These are phyloP conservation scores for Lipomyces sp. DNA, from an alignment of 805 yeast genomes.

Conservation along the genomic window DNA sequence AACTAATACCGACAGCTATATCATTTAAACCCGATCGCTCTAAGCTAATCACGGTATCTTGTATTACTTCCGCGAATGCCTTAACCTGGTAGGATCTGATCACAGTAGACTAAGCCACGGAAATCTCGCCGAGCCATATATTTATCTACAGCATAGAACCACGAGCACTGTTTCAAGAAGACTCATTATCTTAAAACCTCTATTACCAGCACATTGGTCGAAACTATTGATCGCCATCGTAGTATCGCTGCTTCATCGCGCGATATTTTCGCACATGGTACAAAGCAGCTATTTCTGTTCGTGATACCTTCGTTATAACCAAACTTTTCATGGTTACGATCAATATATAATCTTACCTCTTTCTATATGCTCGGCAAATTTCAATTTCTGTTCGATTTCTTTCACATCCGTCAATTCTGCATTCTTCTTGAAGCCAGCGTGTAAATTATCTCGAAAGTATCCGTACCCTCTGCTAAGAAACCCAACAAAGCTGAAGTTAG, in stretches of 20 bases:
- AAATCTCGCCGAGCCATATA: too few relatives aligned
- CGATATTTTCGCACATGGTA: slow-evolving; percentile 47
- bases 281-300: slow-evolving; percentile 45
- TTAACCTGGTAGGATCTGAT: too few relatives aligned
- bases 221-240: slow-evolving; percentile 10
- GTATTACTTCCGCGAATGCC: too few relatives aligned
- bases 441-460: slow-evolving; percentile 41
- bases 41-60: too few relatives aligned
- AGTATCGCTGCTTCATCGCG: slow-evolving; percentile 45
- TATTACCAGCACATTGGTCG: not conserved
- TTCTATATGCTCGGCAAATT: slow-evolving; percentile 48
- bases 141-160: not conserved
- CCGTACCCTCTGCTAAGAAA: slow-evolving; percentile 42
- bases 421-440: slow-evolving; percentile 44
- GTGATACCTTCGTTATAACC: not conserved
- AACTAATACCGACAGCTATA: too few relatives aligned
- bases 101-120: too few relatives aligned
- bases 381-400: slow-evolving; percentile 44
- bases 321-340: not conserved
- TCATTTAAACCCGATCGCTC: too few relatives aligned
- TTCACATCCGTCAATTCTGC: slow-evolving; percentile 35
- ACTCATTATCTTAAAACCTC: not conserved
- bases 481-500: too few relatives aligned
- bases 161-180: not conserved
- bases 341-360: slow-evolving; percentile 24